Evolutionary conservation across 192 early-diverging fungal genomes (phyloP), one percentile per base, ranked within the genome.

Genomic region (Mortierella claussenii): DNA sequence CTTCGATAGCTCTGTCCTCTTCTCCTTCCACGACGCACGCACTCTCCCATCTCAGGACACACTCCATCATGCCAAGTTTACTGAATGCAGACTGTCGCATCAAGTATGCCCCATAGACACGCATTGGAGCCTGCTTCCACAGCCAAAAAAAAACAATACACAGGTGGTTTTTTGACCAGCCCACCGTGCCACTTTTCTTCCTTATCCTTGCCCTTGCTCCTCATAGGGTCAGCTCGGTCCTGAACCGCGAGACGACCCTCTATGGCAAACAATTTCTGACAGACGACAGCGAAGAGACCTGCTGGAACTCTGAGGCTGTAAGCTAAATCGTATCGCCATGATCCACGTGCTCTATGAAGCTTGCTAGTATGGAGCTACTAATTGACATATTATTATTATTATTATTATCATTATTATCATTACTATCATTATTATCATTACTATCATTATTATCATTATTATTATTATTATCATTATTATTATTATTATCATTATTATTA

Each of bases 231-330:
- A 93, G 92, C 82, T 96, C 96, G 10, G 93, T 94, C 12, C 83
- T 95, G 23, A 93, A 94, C 82, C 86, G 89, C 24, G 94, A 98
- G 64, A 82, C 79, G 9, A 71, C 83, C 18, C 85, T 80, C 42
- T 94, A 87, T 62, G 96, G 95, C 59, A 96, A 95, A 63, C 87
- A 95, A 55, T 82, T 87, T 76, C 73, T 98, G 31, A 91, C 86
- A 15, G 96, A 98, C 69, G 84, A 85, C 26, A 87, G 64, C 65
- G 73, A 80, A 34, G 95, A 96, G 55, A 98, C 96, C 0, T 98
- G 96, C 80, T 98, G 96, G 96, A 96, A 96, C 80, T 95, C 93
- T 21, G 94, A 95, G 63, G 88, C 91, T 78, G 91, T 90, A 81
- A 57, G 56, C 33, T 7, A 36, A 52, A 37, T 8, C 27, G 21